A percentile compares a stretch with the other conserved stretches of the same genome.
Conservation (phyloP, 352 stramenopile genomes). For the Phytophthora foliorum region DNA sequence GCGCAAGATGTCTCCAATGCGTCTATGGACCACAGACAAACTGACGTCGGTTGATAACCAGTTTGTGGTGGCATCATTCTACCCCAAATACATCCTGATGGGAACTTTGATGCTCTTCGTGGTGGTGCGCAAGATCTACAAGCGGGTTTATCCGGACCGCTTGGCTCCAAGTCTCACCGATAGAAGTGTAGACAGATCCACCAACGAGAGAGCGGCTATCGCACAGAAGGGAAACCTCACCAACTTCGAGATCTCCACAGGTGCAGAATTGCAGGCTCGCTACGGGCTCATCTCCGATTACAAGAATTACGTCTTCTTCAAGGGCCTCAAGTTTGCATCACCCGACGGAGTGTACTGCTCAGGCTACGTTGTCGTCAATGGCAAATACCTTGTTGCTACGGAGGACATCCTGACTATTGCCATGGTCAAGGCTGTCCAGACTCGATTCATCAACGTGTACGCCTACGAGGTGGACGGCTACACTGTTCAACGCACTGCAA, state of each 20-base stretch:
- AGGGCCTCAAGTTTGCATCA: conserved; percentile 56
- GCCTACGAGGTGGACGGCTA: conserved; percentile 52
- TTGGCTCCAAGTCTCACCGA: conserved; percentile 33
- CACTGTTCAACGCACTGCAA: conserved; percentile 48
- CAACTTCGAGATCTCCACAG: conserved; percentile 50
- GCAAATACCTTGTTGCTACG: conserved; percentile 52
- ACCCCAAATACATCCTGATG: conserved; percentile 41
- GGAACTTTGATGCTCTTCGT: conserved; percentile 33
- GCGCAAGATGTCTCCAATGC: conserved; percentile 40
- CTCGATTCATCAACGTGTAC: conserved; percentile 47
- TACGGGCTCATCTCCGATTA: conserved; percentile 56
- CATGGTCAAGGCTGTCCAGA: conserved; percentile 47
- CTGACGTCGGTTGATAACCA: conserved; percentile 28
- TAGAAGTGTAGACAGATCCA: conserved; percentile 36
- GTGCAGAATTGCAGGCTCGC: conserved; percentile 40
- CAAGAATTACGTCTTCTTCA: conserved; percentile 57
- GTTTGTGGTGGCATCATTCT: conserved; percentile 38
- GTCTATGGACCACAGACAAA: conserved; percentile 41
- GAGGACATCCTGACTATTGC: conserved; percentile 45
- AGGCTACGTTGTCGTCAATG: conserved; percentile 55
- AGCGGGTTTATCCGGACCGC: conserved; percentile 34
- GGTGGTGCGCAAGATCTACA: conserved; percentile 38
- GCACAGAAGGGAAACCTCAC: conserved; percentile 45
- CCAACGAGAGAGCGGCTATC: conserved; percentile 33
- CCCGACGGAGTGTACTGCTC: conserved; percentile 56